A percentile compares a stretch with the other conserved stretches of the same genome.
phyloP scores from a whole-genome alignment of 495 filamentous ascomycete genomes.

The Aspergillus heteromorphus region DNA sequence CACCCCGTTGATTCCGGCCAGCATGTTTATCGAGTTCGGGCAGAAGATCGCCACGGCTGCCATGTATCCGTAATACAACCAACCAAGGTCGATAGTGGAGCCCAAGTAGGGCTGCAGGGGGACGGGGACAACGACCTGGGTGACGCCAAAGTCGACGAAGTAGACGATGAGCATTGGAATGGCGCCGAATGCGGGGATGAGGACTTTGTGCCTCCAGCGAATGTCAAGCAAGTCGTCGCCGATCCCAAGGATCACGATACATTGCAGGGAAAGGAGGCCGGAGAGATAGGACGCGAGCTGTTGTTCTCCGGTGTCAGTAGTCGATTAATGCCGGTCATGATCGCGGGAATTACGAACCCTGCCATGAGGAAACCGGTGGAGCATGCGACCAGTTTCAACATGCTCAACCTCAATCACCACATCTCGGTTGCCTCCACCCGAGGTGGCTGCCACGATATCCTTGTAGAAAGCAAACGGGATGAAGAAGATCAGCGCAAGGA shows the following conservation, averaged over 20 bases:
- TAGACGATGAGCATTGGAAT: constrained; percentile 96
- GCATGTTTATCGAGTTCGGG: constrained; percentile 97
- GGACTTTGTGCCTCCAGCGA: constrained; percentile 95
- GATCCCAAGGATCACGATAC: constrained; percentile 82
- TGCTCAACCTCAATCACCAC: constrained; percentile 61
- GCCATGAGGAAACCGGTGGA: constrained; percentile 89
- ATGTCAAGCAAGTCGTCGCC: constrained; percentile 98
- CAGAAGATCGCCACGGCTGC: constrained; percentile 90
- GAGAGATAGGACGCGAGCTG: constrained; percentile 94
- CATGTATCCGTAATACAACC: constrained; percentile 96
- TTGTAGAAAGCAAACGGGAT: constrained; percentile 97
- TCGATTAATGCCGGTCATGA: neutral
- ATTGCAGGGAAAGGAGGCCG: constrained; percentile 85
- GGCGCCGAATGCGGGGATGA: constrained; percentile 90
- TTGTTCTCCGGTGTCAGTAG: constrained; percentile 1
- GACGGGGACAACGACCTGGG: constrained; percentile 83
- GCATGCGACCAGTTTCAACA: constrained; percentile 68
- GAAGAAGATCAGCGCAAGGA: constrained; percentile 81
- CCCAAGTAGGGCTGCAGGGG: constrained; percentile 80
- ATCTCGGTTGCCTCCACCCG: constrained; percentile 87
- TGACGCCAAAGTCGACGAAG: constrained; percentile 97
- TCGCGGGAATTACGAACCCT: constrained; percentile 53
- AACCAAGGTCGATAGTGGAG: constrained; percentile 75
- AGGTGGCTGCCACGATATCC: constrained; percentile 93
- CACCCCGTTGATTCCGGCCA: constrained; percentile 95